Conservation (phyloP, 768 basidiomycete species). For the Agrocybe praecox region DNA sequence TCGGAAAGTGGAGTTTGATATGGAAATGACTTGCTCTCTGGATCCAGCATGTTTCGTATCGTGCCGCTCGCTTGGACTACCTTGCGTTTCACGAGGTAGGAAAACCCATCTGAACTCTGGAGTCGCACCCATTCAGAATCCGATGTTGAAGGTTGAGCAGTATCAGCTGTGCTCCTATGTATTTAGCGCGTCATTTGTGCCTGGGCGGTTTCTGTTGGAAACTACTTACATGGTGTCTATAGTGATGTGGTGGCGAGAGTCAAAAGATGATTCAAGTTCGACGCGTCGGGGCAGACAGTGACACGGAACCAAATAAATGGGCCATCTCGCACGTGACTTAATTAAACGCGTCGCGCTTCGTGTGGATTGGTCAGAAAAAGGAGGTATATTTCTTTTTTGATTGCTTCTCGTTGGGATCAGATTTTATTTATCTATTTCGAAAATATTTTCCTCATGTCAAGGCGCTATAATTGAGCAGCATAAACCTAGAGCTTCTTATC, state of each 20-base stretch:
- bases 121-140: conserved; percentile 68
- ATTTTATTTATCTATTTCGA: no score
- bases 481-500: no score
- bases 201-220: no score
- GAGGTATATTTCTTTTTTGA: no score
- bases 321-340: neutral
- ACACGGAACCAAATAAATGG: neutral
- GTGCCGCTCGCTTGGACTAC: conserved; percentile 81
- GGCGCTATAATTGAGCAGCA: no score
- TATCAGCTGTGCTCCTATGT: no score
- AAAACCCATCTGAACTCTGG: conserved; percentile 77
- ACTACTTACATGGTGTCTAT: neutral
- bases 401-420: no score
- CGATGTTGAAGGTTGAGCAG: neutral
- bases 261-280: neutral
- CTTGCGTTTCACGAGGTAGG: conserved; percentile 76
- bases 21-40: conserved; percentile 52
- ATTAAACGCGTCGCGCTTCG: conserved; percentile 4
- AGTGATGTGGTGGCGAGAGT: neutral
- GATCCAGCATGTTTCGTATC: conserved; percentile 78
- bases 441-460: no score
- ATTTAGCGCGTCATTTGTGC: no score
- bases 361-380: no score
- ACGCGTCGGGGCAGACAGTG: no score
- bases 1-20: neutral